These are phyloP conservation scores for Rhizopus microsporus DNA, from an alignment of 371 early-diverging fungal genomes.

Conservation along the genomic window DNA sequence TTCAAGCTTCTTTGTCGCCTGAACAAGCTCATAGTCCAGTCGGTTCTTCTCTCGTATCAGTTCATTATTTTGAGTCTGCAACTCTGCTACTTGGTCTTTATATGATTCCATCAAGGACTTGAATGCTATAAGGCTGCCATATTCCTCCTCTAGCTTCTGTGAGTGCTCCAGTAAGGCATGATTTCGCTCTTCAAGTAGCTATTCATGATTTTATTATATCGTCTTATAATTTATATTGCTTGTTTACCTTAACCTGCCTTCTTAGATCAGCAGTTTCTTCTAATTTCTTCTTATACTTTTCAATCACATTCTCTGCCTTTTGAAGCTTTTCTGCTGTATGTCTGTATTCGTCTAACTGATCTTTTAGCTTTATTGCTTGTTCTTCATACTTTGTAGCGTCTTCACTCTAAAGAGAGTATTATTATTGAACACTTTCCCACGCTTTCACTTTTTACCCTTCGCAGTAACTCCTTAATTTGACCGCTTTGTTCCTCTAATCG, in stretches of 20 bases:
- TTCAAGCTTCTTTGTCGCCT: slow-evolving; percentile 63
- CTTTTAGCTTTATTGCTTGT: slow-evolving; percentile 72
- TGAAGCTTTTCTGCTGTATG: slow-evolving; percentile 87
- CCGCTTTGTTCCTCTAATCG: slow-evolving; percentile 58
- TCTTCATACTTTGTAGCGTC: slow-evolving; percentile 63
- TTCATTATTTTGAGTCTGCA: slow-evolving; percentile 74
- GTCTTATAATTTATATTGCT: not conserved
- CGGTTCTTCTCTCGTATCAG: slow-evolving; percentile 72
- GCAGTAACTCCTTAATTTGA: slow-evolving; percentile 66
- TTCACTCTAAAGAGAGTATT: slow-evolving; percentile 43
- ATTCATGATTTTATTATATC: not conserved
- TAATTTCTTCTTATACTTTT: slow-evolving; percentile 92
- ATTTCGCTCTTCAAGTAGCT: slow-evolving; percentile 79
- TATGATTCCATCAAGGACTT: slow-evolving; percentile 85
- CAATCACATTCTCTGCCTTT: slow-evolving; percentile 90
- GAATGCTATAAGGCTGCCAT: slow-evolving; percentile 74
- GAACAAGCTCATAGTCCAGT: slow-evolving; percentile 70
- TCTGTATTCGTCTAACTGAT: slow-evolving; percentile 88
- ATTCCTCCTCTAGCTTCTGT: slow-evolving; percentile 83
- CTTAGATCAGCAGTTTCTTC: slow-evolving; percentile 84
- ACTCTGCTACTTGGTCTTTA: slow-evolving; percentile 75
- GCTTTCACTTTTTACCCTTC: slow-evolving; percentile 41
- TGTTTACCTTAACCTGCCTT: slow-evolving; percentile 68
- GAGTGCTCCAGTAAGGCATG: slow-evolving; percentile 65
- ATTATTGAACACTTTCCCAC: no score